phyloP scores from a whole-genome alignment of 1,284 basidiomycete genomes.

The Apiotrichum brassicae region DNA sequence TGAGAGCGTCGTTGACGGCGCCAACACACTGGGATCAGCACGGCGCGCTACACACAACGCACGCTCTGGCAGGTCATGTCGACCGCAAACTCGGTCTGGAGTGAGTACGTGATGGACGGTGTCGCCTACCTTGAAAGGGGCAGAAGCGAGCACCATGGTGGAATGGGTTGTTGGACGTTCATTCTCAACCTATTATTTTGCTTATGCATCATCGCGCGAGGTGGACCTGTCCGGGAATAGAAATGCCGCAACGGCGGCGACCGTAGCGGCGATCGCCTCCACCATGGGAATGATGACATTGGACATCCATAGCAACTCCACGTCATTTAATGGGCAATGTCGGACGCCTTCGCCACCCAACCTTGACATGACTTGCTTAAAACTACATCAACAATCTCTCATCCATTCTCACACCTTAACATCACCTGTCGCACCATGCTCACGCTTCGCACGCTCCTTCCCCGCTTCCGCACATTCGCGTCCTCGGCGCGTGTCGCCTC shows the following conservation, averaged over 20 bases:
- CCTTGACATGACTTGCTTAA: neutral
- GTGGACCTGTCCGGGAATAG: too few relatives aligned
- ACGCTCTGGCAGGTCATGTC: slow-evolving; percentile 48
- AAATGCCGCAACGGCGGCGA: too few relatives aligned
- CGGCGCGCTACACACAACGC: slow-evolving; percentile 3
- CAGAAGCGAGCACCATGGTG: slow-evolving; percentile 29
- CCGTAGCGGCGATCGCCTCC: too few relatives aligned
- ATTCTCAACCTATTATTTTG: too few relatives aligned
- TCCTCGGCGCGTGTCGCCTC: neutral
- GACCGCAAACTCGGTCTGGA: slow-evolving; percentile 47
- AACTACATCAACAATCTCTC: too few relatives aligned
- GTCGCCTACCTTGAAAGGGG: slow-evolving; percentile 31
- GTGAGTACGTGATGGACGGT: neutral
- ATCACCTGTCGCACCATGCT: neutral
- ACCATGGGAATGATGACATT: too few relatives aligned
- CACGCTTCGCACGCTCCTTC: neutral
- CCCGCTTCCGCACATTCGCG: neutral
- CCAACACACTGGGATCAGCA: slow-evolving; percentile 37
- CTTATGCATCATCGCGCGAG: too few relatives aligned
- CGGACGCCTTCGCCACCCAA: neutral
- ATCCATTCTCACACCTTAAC: neutral
- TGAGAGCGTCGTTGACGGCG: slow-evolving; percentile 35
- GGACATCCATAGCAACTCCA: too few relatives aligned
- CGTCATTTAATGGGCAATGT: too few relatives aligned
- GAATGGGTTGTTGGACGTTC: too few relatives aligned